Conservation (phyloP, 805 yeast genomes). For the Kurtzmaniella fragi region DNA sequence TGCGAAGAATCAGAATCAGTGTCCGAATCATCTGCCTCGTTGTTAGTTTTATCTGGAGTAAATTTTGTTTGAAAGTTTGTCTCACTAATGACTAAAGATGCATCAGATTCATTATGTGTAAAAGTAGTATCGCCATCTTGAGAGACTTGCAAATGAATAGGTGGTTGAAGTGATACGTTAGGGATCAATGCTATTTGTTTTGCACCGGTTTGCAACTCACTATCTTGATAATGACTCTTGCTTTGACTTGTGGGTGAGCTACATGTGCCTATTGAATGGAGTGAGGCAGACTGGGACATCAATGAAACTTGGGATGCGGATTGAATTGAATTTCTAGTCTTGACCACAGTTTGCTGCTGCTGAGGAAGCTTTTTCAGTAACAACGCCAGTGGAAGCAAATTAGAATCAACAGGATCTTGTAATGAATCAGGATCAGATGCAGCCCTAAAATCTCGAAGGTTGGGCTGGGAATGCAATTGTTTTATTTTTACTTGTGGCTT, state of each 20-base stretch:
- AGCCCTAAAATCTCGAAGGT: slow-evolving; percentile 1
- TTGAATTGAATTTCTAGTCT: neutral
- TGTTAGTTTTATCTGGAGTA: slow-evolving; percentile 1
- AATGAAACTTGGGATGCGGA: neutral
- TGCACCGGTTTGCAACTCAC: too few species aligned
- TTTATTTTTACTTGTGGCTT: neutral
- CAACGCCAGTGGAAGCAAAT: neutral
- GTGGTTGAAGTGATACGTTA: neutral
- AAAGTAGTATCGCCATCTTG: neutral
- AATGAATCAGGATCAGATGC: neutral
- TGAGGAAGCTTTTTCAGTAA: neutral
- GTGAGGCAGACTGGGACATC: slow-evolving; percentile 2
- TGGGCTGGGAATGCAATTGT: slow-evolving; percentile 1
- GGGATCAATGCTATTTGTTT: too few species aligned
- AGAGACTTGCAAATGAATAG: neutral
- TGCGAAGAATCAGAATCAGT: slow-evolving; percentile 23
- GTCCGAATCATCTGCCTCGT: slow-evolving; percentile 4
- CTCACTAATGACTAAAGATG: slow-evolving; percentile 8
- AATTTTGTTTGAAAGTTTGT: slow-evolving; percentile 8
- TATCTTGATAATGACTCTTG: too few species aligned
- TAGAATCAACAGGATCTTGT: neutral
- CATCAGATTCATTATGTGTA: slow-evolving; percentile 1
- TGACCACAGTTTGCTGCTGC: neutral
- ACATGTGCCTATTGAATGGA: neutral
- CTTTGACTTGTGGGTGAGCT: too few species aligned